These are phyloP conservation scores for Pythium utonaiense DNA, from an alignment of 352 stramenopile genomes.

Conservation along the genomic window DNA sequence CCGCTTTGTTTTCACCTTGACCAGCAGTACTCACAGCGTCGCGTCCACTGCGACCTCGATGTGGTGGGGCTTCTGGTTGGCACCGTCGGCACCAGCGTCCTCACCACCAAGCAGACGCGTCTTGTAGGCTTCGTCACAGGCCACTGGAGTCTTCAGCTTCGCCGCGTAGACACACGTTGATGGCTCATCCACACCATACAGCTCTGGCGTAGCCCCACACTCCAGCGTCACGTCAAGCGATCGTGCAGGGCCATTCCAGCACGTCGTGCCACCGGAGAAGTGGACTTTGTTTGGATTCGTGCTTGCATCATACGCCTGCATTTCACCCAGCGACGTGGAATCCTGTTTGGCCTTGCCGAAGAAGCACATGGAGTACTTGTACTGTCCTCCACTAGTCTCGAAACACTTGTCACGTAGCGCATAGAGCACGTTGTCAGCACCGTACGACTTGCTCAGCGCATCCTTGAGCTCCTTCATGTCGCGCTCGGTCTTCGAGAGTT, in stretches of 20 bases:
- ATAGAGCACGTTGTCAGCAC: slow-evolving; percentile 58
- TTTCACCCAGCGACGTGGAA: slow-evolving; percentile 63
- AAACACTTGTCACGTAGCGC: slow-evolving; percentile 71
- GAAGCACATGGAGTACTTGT: slow-evolving; percentile 86
- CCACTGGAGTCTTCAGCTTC: slow-evolving; percentile 73
- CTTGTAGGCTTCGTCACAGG: slow-evolving; percentile 40
- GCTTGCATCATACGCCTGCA: slow-evolving; percentile 36
- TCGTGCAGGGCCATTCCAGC: slow-evolving; percentile 85
- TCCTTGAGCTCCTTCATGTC: slow-evolving; percentile 26
- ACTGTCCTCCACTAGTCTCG: slow-evolving; percentile 60
- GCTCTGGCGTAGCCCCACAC: slow-evolving; percentile 56
- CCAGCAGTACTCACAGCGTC: slow-evolving; percentile 29
- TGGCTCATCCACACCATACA: slow-evolving; percentile 79
- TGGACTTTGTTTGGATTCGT: slow-evolving; percentile 28
- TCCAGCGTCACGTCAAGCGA: slow-evolving; percentile 74
- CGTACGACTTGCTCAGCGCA: slow-evolving; percentile 54
- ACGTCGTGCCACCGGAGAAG: slow-evolving; percentile 72
- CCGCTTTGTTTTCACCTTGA: slow-evolving; percentile 5
- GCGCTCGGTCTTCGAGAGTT: slow-evolving; percentile 27
- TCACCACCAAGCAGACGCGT: slow-evolving; percentile 13
- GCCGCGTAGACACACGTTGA: slow-evolving; percentile 84
- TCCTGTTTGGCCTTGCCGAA: slow-evolving; percentile 85
- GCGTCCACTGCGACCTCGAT: slow-evolving; percentile 63
- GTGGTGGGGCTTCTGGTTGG: slow-evolving; percentile 36
- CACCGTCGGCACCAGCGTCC: background rate